Base-by-base conservation (phyloP, 169 alveolate genomes). In the Plasmodium yoelii region DNA sequence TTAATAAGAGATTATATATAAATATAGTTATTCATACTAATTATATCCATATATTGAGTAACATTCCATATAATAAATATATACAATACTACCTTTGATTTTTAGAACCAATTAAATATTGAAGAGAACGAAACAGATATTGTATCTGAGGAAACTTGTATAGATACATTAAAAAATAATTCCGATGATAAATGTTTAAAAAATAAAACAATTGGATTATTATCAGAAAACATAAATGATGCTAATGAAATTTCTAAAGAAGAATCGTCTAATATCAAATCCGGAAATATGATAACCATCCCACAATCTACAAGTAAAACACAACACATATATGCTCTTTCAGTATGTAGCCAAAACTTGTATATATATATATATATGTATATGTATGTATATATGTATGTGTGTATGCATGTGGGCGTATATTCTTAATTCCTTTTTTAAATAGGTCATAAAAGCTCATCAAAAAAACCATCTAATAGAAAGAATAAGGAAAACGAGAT, bases 101-200 rank as follows among this genome's bases (percentile, higher is more conserved):
- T 68, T 68, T 63, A 75, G 88, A 49, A 22, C 7, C 73, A 75
- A 19, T 18, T 75, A 53, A 51, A 22, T 22, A 12, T 13, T 5
- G 75, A 75, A 49, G 12, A 42, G 24, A 53, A 60, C 13, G 72
- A 75, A 51, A 26, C 46, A 42, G 88, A 60, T 39, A 60, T 61
- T 5, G 28, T 22, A 55, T 46, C 46, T 6, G 55, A 53, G n/a
- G 55, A 75, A n/a, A 12, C 26, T 56, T 13, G 39, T 24, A 49
- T 13, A 15, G 88, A 63, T 8, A 22, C 18, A 22, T 4, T 42
- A 12, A 53, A 55, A 60, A 49, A 28, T 5, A 28, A 8, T 46
- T 10, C 57, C 9, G n/a, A 12, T 15, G 65, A 61, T 10, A 51
- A 46, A 60, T 8, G 5, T 19, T 5, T 26, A 13, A 46, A 49